Base-by-base conservation (phyloP, 768 basidiomycete species). In the Astraeus odoratus region DNA sequence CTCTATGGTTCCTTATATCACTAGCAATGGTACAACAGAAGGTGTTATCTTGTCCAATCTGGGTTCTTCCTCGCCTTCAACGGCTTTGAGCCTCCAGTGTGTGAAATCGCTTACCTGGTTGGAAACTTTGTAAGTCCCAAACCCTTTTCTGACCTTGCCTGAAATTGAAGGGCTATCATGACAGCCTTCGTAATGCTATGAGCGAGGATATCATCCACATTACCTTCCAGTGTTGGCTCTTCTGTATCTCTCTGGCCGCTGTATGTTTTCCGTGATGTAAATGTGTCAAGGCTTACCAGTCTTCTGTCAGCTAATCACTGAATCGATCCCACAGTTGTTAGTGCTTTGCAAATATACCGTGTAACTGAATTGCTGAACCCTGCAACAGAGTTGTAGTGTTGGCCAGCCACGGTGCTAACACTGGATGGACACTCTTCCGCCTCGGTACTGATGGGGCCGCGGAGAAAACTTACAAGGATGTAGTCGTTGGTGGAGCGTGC, bases 301-400 rank as follows among this genome's bases (percentile, higher is more conserved):
- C 7, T 23, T 12, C 44, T 24, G 1, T 29, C 43, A 78, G 77
- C 62, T 79, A 34, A 46, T 76, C 39, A 70, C 67, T 43, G 75
- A 78, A 52, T 76, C 75, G 1, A 65, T 75, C 29, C 77, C 77
- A 5, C 75, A 77, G 51, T 61, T 78, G 33, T 69, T 66, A 2
- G 73, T 33, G 27, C 24, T 8, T 12, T 30, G 25, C 15, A 15
- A 20, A 8, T 27, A 15, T 5, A 10, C 16, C 5, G 10, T 16
- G 20, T 20, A 6, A 3, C 6, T 36, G 18, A n/a, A 4, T 42
- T 5, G 39, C 44, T 51, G n/a, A 50, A 7, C 4, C 37, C 20
- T n/a, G 18, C 25, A 30, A 22, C 35, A 57, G 60, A 12, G 46
- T 58, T 20, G 52, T 75, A 24, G 67, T 69, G 2, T 47, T 79